Conservation (phyloP, 2,329 filamentous ascomycete species). For the Cytospora chrysosperma region DNA sequence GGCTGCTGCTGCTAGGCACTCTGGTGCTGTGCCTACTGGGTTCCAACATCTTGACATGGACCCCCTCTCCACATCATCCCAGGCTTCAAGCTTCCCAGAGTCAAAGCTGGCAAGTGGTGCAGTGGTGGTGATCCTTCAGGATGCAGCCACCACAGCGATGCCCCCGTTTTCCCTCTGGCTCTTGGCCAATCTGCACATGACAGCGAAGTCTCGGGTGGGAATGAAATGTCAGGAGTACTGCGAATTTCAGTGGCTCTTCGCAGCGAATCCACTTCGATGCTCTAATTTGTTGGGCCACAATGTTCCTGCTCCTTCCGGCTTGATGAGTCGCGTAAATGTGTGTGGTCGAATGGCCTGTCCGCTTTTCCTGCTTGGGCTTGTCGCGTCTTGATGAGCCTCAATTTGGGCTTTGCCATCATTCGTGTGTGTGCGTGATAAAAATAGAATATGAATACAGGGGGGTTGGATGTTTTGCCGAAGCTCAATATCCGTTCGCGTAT, state of each 20-base stretch:
- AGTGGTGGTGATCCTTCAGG: conserved; percentile 9
- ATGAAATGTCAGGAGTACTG: neutral
- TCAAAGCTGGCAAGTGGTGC: neutral
- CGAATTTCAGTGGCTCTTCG: conserved; percentile 5
- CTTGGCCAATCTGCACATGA: conserved; percentile 11
- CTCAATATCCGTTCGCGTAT: neutral
- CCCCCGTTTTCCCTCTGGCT: neutral
- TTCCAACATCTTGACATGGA: neutral
- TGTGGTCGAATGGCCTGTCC: neutral
- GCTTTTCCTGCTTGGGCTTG: neutral
- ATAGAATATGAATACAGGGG: neutral
- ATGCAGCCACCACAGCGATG: neutral
- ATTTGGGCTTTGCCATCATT: neutral
- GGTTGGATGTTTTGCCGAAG: neutral
- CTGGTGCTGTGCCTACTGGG: too few species aligned
- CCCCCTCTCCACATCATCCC: neutral
- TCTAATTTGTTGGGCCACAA: neutral
- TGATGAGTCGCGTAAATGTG: neutral
- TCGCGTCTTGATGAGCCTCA: conserved; percentile 15
- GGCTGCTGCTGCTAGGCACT: too few species aligned
- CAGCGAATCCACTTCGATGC: neutral
- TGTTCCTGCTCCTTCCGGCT: neutral
- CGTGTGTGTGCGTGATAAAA: neutral
- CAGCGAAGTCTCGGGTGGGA: conserved; percentile 11
- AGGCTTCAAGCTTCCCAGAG: neutral